Evolutionary conservation across 208 protist species (phyloP).

Genomic region (Strigomonas galati): DNA sequence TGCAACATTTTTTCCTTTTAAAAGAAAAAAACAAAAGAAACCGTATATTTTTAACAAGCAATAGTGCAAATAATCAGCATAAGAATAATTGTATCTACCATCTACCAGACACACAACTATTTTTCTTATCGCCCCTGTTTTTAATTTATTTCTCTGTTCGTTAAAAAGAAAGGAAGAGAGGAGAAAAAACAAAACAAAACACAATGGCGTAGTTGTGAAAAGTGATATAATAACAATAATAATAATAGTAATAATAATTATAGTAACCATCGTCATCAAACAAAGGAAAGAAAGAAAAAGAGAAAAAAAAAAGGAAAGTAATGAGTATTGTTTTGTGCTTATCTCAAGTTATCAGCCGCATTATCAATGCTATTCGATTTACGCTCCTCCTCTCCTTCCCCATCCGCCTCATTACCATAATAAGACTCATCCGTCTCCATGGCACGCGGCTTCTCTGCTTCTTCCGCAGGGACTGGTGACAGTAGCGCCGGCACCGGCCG

Average conservation of each 20-base stretch:
- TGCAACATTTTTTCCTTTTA: not conserved
- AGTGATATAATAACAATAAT: not conserved
- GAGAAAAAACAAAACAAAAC: conserved; percentile 13
- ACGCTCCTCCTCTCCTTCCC: not conserved
- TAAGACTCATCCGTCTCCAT: not conserved
- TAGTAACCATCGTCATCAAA: not conserved
- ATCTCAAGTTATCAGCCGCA: not conserved
- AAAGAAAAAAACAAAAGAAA: not conserved
- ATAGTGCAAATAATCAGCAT: no score
- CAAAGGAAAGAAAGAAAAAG: conserved; percentile 7
- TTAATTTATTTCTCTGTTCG: not conserved
- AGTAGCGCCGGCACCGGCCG: conserved; percentile 26
- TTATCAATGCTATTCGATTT: not conserved
- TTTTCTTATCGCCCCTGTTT: not conserved
- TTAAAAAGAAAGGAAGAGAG: conserved; percentile 7
- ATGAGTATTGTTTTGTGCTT: not conserved
- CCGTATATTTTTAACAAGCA: no score
- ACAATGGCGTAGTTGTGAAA: not conserved
- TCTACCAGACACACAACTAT: not conserved
- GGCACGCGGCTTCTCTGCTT: not conserved
- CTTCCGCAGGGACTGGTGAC: conserved; percentile 24
- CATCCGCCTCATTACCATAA: not conserved
- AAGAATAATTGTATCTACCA: not conserved
- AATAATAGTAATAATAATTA: conserved; percentile 11
- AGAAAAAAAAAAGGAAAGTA: not conserved